A percentile compares a stretch with the other conserved stretches of the same genome.
These are phyloP conservation scores for Colletotrichum lentis DNA, from an alignment of 2,329 filamentous ascomycete species.

Conservation along the genomic window DNA sequence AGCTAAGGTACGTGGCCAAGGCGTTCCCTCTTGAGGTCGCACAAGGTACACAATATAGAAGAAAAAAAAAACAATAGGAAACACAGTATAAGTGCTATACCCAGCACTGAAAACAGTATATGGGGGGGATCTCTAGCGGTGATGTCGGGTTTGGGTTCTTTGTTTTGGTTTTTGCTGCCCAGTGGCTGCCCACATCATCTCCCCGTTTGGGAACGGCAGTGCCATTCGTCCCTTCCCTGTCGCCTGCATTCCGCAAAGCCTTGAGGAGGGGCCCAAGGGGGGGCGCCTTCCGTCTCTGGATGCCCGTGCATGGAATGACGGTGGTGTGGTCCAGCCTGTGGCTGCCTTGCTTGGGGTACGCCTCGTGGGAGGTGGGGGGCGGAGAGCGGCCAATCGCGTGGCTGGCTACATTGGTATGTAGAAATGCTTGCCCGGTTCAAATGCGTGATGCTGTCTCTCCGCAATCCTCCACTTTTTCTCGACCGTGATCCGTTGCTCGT, in stretches of 20 bases:
- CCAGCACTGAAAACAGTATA: too few relatives aligned
- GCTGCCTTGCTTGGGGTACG: slow-evolving; percentile 11
- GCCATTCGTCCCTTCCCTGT: neutral
- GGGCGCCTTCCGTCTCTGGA: too few relatives aligned
- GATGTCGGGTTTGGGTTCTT: neutral
- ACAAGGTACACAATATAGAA: too few relatives aligned
- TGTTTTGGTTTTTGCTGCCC: slow-evolving; percentile 6
- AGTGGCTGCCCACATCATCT: slow-evolving; percentile 8
- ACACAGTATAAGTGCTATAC: too few relatives aligned
- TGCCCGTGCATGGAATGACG: too few relatives aligned
- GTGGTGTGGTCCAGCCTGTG: too few relatives aligned
- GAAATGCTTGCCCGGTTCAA: neutral
- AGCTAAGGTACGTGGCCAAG: too few relatives aligned
- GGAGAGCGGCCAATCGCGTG: neutral
- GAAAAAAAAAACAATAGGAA: too few relatives aligned
- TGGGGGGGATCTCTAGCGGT: too few relatives aligned
- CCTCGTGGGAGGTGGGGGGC: neutral
- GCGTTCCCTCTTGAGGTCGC: too few relatives aligned
- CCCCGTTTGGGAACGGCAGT: neutral
- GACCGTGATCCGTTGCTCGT: neutral
- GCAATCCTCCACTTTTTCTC: neutral
- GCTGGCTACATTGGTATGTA: neutral
- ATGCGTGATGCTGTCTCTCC: neutral
- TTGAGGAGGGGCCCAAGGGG: too few relatives aligned
- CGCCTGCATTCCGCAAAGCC: neutral